Evolutionary conservation across 2,329 filamentous ascomycete species (phyloP), one percentile per base, ranked within the genome.

Genomic region (Pestalotiopsis sp.): DNA sequence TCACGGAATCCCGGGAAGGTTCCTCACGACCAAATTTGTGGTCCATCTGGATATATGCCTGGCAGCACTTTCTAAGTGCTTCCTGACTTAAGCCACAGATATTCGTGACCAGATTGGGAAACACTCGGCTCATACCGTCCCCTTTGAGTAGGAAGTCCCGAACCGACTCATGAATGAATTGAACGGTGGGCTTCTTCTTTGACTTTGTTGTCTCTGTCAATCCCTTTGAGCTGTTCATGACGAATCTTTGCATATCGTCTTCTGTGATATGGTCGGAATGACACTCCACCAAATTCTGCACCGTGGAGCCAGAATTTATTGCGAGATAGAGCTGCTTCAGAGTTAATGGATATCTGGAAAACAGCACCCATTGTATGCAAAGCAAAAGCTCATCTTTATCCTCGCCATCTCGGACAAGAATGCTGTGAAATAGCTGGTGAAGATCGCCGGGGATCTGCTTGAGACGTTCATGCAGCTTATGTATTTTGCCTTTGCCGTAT

Each of bases 141-240:
- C 80, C 78, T 7, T 79, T 79, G 2, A 85, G 25, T 0, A 87
- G 75, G 60, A 83, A 87, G 11, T 87, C 84, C 0, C 80, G 73
- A 0, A 87, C 83, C 0, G 85, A 85, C 70, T 87, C 83, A 52
- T 87, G 85, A 4, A 87, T 87, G 72, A 87, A 89, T 68, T 88
- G 86, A 0, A 87, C 82, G 0, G 71, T 82, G 0, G 73, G 71
- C 0, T 27, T 2, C 13, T 31, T 1, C 14, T 76, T 72, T 0
- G 75, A 72, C 14, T 73, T 79, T 0, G 80, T 82, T 1, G 82
- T 70, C 66, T 87, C 85, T 0, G 81, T 82, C 9, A 89, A 77
- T 0, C 87, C 86, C 71, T 88, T 89, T 0, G 86, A 89, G 0
- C 76, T 81, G 41, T 75, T 77, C 0, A 82, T 73, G 0, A 88